phyloP scores from a whole-genome alignment of 108 stramenopile genomes.

The Epithemia pelagica region DNA sequence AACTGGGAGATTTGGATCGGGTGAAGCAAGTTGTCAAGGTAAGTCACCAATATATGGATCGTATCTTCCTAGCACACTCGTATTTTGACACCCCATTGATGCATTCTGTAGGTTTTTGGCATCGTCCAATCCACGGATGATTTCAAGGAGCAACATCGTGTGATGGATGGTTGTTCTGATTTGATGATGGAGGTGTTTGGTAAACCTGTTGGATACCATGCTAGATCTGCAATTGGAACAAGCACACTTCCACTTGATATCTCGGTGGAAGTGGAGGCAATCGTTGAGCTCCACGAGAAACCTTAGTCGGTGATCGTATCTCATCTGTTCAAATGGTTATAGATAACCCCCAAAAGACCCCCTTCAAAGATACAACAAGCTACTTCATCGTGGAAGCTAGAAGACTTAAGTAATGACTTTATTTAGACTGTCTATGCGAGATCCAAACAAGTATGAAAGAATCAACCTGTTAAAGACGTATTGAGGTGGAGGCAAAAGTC shows the following conservation, averaged over 20 bases:
- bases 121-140: slow-evolving; percentile 76
- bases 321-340: too few species aligned
- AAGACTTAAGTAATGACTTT: too few species aligned
- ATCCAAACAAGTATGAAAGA: too few species aligned
- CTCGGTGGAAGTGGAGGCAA: slow-evolving; percentile 77
- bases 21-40: slow-evolving; percentile 81
- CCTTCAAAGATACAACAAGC: too few species aligned
- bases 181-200: slow-evolving; percentile 78
- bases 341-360: too few species aligned
- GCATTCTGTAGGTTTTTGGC: slow-evolving; percentile 53
- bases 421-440: too few species aligned
- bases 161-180: slow-evolving; percentile 85
- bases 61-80: background rate
- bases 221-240: slow-evolving; percentile 77
- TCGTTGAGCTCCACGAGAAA: slow-evolving; percentile 32
- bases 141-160: slow-evolving; percentile 78
- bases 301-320: too few species aligned
- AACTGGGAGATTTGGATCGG: slow-evolving; percentile 78
- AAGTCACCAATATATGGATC: slow-evolving; percentile 18
- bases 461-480: too few species aligned
- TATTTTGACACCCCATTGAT: background rate
- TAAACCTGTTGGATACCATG: slow-evolving; percentile 76
- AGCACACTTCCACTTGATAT: slow-evolving; percentile 74
- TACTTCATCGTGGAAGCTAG: too few species aligned
- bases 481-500: too few species aligned